Evolutionary conservation across 768 basidiomycete genomes (phyloP), one percentile per base, ranked within the genome.

Genomic region (Candolleomyces eurysporus): DNA sequence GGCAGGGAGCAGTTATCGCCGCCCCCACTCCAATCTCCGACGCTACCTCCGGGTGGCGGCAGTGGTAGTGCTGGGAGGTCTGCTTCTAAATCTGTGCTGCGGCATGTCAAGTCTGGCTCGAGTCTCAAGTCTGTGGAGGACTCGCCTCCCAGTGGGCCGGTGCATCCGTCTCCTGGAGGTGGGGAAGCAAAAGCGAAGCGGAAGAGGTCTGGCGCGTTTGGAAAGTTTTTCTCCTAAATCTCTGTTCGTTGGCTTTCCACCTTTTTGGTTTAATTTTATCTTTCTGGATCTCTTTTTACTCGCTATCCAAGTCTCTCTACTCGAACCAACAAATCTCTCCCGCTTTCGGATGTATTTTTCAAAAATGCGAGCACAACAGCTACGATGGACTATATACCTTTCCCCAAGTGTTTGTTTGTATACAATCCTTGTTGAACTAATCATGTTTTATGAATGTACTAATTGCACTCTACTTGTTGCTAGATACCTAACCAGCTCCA

Each of bases 171-270:
- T n/a, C 46, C 45, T 11, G 14, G 19, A n/a, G 30, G 50, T 21
- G n/a, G 48, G 16, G 39, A 57, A 19, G 19, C n/a, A 10, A 56
- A 56, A 19, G 31, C 61, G 5, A 57, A 48, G 30, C 57, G 51
- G 61, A 61, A 61, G 48, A 61, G 57, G 39, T 61, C 61, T 43
- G 53, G 53, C 19, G 40, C 56, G 1, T 61, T 61, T 43, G 61
- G 39, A 7, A 56, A 36, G 9, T 56, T 56, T 19, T 13, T 31
- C 16, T 31, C 52, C 36, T 30, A 30, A 11, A 31, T 53, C 21
- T 26, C 2, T 53, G 31, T 16, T 32, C n/a, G 31, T 7, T 32
- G 17, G 17, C 16, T 7, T 53, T 53, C 16, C 4, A 53, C 16
- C 46, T 48, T 7, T 10, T 32, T 53, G 26, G 26, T 26, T 26